Conservation (phyloP, 495 filamentous ascomycete genomes). For the Cryomyces minteri region DNA sequence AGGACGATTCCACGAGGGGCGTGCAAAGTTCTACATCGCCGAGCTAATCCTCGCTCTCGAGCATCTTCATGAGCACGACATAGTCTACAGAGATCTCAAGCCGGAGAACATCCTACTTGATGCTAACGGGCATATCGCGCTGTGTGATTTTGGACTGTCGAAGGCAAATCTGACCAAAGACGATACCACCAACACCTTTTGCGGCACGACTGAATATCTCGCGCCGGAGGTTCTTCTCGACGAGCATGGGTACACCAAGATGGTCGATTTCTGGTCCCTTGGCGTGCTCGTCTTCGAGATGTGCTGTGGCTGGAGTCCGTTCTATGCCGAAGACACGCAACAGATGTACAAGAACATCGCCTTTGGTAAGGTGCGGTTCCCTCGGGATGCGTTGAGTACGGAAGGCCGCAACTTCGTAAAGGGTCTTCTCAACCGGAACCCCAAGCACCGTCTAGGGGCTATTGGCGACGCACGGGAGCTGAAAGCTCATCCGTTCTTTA, state of each 20-base stretch:
- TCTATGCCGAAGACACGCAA: slow-evolving; percentile 97
- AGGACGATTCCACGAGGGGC: slow-evolving; percentile 82
- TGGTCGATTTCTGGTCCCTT: slow-evolving; percentile 99
- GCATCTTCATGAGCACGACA: slow-evolving; percentile 89
- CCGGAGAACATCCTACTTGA: slow-evolving; percentile 74
- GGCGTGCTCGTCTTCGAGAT: slow-evolving; percentile 99
- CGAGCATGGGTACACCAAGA: slow-evolving; percentile 96
- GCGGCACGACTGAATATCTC: slow-evolving; percentile 93
- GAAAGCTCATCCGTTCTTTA: slow-evolving; percentile 87
- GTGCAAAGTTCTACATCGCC: slow-evolving; percentile 97
- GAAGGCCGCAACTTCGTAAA: slow-evolving; percentile 98
- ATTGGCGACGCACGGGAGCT: slow-evolving; percentile 85
- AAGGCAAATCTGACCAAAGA: slow-evolving; percentile 94
- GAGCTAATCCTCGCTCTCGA: slow-evolving; percentile 91
- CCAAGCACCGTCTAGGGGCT: slow-evolving; percentile 84
- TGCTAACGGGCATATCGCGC: slow-evolving; percentile 69
- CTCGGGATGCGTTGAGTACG: slow-evolving; percentile 76
- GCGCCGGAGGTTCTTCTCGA: slow-evolving; percentile 91
- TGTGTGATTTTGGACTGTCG: slow-evolving; percentile 82
- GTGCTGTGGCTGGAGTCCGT: slow-evolving; percentile 98
- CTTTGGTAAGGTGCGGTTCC: slow-evolving; percentile 94
- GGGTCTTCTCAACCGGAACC: slow-evolving; percentile 89
- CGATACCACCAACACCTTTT: slow-evolving; percentile 97
- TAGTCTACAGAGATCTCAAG: slow-evolving; percentile 88
- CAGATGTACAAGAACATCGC: slow-evolving; percentile 99